Percentiles rank a stretch among this genome's conserved stretches.
Conservation (phyloP, 129 eudicot species). For the Arctium minus region DNA sequence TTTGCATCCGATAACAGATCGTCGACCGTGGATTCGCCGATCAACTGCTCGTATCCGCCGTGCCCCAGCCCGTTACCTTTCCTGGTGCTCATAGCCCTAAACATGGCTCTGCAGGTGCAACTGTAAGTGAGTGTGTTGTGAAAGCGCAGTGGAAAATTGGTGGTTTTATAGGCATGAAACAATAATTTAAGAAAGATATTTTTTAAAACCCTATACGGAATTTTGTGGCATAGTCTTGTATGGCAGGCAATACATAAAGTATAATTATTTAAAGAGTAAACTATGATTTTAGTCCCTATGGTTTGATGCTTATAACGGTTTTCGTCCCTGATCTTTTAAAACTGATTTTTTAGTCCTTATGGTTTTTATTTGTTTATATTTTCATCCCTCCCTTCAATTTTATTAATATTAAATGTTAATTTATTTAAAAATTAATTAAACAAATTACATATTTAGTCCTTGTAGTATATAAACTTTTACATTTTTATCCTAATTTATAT, state of each 20-base stretch:
- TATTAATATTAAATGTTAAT: too few species aligned
- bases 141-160: neutral
- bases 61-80: conserved; percentile 8
- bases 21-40: conserved; percentile 28
- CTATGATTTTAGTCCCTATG: too few species aligned
- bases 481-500: too few species aligned
- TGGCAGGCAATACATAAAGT: neutral
- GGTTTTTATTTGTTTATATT: too few species aligned
- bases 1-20: conserved; percentile 8
- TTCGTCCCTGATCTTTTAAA: too few species aligned
- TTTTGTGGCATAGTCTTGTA: conserved; percentile 11
- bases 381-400: too few species aligned
- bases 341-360: too few species aligned
- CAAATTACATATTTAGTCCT: too few species aligned
- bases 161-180: conserved; percentile 14
- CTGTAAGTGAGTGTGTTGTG: neutral
- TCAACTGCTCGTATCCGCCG: conserved; percentile 54
- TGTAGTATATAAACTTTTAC: too few species aligned
- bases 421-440: too few species aligned
- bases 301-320: too few species aligned
- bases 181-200: neutral
- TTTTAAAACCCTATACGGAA: neutral
- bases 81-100: conserved; percentile 54
- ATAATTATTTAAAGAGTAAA: neutral
- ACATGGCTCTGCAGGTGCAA: conserved; percentile 39